Conservation (phyloP, 805 yeast genomes). For the Diddensiella santjacobensis region DNA sequence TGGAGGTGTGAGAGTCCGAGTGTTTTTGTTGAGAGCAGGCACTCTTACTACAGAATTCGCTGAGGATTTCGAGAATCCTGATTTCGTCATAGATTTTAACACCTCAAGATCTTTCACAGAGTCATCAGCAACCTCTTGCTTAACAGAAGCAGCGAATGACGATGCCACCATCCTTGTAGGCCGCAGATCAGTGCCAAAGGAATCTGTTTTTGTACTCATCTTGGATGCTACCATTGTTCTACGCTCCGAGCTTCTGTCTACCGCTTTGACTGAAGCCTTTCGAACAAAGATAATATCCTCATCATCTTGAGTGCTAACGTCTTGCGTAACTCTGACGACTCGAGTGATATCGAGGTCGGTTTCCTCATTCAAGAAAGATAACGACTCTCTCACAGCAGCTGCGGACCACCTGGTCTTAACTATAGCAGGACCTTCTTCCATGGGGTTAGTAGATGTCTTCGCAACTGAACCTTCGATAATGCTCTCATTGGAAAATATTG, state of each 20-base stretch:
- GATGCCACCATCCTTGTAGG: neutral
- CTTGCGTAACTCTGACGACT: neutral
- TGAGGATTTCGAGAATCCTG: neutral
- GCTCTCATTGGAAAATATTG: neutral
- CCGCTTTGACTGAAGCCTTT: neutral
- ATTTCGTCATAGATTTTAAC: slow-evolving; percentile 4
- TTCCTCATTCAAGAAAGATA: slow-evolving; percentile 24
- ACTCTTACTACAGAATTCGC: neutral
- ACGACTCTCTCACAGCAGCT: slow-evolving; percentile 14
- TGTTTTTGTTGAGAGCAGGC: neutral
- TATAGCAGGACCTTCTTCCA: neutral
- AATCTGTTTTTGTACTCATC: neutral
- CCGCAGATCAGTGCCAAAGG: neutral
- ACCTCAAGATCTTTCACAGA: slow-evolving; percentile 5
- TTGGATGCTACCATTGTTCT: neutral
- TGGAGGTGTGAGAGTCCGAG: neutral
- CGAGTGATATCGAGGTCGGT: slow-evolving; percentile 19
- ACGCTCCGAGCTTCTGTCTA: neutral
- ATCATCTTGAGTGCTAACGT: neutral
- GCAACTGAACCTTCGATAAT: neutral
- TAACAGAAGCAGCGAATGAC: neutral
- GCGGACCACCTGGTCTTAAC: slow-evolving; percentile 5
- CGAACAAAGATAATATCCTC: neutral
- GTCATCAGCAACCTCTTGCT: neutral
- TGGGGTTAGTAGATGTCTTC: neutral